Percentiles rank a stretch among this genome's conserved stretches.
Conservation (phyloP, 768 basidiomycete species). For the Tephrocybe sp. region DNA sequence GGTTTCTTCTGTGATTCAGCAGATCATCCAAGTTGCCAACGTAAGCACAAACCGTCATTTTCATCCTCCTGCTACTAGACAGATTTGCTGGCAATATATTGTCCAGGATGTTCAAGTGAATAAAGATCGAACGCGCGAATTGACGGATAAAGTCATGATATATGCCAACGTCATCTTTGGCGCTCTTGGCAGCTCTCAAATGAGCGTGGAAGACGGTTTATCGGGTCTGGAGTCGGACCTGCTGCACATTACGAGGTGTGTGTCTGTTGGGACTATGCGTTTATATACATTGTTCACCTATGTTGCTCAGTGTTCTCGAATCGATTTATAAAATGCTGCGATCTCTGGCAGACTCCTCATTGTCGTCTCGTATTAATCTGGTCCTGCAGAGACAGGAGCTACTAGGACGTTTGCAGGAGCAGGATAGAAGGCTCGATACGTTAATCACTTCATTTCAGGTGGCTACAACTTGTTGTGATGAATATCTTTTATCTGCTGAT, state of each 20-base stretch:
- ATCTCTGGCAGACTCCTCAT: conserved; percentile 8
- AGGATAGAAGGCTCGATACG: conserved; percentile 25
- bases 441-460: conserved; percentile 27
- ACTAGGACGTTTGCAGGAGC: conserved; percentile 16
- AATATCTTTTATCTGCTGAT: neutral
- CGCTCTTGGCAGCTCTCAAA: conserved; percentile 15
- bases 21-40: conserved; percentile 25
- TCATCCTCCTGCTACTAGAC: no score
- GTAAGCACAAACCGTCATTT: conserved; percentile 12
- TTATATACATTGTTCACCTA: no score
- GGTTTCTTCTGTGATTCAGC: conserved; percentile 20
- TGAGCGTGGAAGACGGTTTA: conserved; percentile 6
- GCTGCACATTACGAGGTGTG: conserved; percentile 16
- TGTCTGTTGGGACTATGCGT: no score
- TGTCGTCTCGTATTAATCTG: conserved; percentile 15
- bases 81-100: neutral
- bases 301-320: conserved; percentile 17
- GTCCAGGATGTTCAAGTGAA: conserved; percentile 22
- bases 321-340: conserved; percentile 19
- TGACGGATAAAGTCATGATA: conserved; percentile 20
- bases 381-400: conserved; percentile 20
- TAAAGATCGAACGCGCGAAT: conserved; percentile 20
- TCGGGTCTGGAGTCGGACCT: conserved; percentile 20
- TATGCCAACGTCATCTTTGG: conserved; percentile 24
- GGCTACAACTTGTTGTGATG: neutral